Evolutionary conservation across 2,329 filamentous ascomycete genomes (phyloP).

Genomic region (Paecilomyces sp.): DNA sequence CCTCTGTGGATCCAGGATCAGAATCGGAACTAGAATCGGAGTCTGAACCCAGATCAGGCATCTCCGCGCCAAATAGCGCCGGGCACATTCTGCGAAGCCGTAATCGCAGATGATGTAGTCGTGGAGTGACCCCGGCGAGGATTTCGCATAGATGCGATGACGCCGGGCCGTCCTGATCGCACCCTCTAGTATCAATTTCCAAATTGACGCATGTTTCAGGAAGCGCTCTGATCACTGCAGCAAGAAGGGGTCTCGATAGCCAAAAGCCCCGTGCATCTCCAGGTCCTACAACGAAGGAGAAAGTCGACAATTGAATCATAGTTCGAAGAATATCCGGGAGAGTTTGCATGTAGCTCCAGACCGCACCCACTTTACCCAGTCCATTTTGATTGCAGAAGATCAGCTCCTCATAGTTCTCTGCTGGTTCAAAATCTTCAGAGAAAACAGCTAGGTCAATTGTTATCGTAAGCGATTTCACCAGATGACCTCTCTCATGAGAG

Average conservation of each 20-base stretch:
- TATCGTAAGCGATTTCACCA: background rate
- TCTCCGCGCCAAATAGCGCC: background rate
- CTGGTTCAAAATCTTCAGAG: background rate
- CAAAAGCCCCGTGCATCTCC: background rate
- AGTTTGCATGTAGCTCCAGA: background rate
- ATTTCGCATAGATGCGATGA: background rate
- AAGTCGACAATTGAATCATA: background rate
- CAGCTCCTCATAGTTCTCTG: background rate
- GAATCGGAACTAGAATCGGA: background rate
- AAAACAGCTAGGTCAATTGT: background rate
- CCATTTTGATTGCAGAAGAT: background rate
- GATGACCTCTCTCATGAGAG: background rate
- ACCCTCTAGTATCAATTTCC: background rate
- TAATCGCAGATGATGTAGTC: background rate
- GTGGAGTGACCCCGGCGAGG: background rate
- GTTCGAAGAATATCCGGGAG: background rate
- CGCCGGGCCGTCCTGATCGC: background rate
- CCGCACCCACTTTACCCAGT: background rate
- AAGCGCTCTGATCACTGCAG: background rate
- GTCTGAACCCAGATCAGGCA: background rate
- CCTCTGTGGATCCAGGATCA: no score
- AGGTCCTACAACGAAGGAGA: background rate
- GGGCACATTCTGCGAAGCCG: background rate
- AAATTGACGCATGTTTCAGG: background rate
- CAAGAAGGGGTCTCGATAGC: background rate